Conservation (phyloP, 176 grass and related monocot species). For the Coix lacrymajobi region DNA sequence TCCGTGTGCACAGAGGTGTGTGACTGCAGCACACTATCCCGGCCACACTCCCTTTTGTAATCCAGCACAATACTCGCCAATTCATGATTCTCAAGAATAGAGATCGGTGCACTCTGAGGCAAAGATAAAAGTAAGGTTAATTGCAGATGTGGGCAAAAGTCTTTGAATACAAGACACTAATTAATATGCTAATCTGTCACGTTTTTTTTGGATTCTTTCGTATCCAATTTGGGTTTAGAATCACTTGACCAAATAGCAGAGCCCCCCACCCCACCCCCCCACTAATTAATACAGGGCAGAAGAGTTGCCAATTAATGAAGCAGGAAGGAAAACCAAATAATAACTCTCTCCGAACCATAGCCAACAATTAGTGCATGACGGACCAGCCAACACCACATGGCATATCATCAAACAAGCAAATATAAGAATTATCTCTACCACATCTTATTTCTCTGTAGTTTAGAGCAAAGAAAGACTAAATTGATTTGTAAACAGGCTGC, state of each 20-base stretch:
- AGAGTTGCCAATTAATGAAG: not conserved
- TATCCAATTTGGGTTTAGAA: not conserved
- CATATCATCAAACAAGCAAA: conserved; percentile 13
- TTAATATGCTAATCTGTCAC: not conserved
- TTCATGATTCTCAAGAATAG: conserved; percentile 91
- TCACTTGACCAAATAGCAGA: not conserved
- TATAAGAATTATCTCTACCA: not conserved
- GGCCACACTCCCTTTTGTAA: conserved; percentile 82
- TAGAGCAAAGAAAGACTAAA: not conserved
- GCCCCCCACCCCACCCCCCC: not conserved
- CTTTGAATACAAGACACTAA: not conserved
- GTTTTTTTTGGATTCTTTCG: not conserved
- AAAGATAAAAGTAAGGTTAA: not conserved
- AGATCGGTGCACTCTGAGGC: conserved; percentile 79
- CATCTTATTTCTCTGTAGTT: not conserved
- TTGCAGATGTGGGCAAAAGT: not conserved
- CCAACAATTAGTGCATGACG: not conserved
- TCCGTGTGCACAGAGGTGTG: conserved; percentile 58
- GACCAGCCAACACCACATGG: not conserved
- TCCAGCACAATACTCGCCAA: conserved; percentile 77
- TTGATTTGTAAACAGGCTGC: conserved; percentile 12
- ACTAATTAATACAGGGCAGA: not conserved
- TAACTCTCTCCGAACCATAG: not conserved
- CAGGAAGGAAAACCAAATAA: not conserved
- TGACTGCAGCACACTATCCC: conserved; percentile 79